Evolutionary conservation across 495 filamentous ascomycete species (phyloP), one percentile per base, ranked within the genome.

Genomic region (Neurospora sublineolata): DNA sequence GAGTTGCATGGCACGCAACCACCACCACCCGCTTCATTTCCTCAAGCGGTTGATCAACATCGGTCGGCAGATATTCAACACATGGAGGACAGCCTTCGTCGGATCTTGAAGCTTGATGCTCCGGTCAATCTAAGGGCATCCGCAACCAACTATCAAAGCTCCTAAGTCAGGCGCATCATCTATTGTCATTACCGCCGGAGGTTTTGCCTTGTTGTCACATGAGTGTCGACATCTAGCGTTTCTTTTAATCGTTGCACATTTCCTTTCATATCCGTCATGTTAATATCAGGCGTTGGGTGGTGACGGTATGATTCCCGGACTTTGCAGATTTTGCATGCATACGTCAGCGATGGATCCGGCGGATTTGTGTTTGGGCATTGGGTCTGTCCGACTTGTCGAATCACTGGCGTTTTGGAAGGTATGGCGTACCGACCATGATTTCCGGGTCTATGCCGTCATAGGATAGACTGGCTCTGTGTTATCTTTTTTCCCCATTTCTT

Each of bases 51-150:
- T 16, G 20, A 38, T 39, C 70, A 52, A 18, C 30, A 68, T 39
- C 79, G 77, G 37, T 68, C 79, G 8, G 70, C 80, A 9, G 78
- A 84, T 52, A 44, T 86, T 69, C 60, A 77, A 64, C 74, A 80
- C 4, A 85, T 86, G 80, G 85, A 87, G 73, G 81, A 86, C 46
- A 80, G 79, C 69, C 83, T 87, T 39, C 81, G 84, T 23, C 83
- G 80, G 37, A 81, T 86, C 30, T 74, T 87, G 37, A 87, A 87
- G 69, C 74, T 86, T 27, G 82, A 82, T 36, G 69, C 78, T 4
- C 72, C 69, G 10, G 33, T 71, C n/a, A 74, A 69, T 70, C 37
- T 68, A 64, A 73, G 73, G 10, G 33, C 52, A 60, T 44, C 71
- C 46, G 20, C 70, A 30, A 69, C 71, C 38, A 78, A 71, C 68